A percentile compares a stretch with the other conserved stretches of the same genome.
phyloP scores from a whole-genome alignment of 2,329 filamentous ascomycete species.

The Paramyrothecium sp. region DNA sequence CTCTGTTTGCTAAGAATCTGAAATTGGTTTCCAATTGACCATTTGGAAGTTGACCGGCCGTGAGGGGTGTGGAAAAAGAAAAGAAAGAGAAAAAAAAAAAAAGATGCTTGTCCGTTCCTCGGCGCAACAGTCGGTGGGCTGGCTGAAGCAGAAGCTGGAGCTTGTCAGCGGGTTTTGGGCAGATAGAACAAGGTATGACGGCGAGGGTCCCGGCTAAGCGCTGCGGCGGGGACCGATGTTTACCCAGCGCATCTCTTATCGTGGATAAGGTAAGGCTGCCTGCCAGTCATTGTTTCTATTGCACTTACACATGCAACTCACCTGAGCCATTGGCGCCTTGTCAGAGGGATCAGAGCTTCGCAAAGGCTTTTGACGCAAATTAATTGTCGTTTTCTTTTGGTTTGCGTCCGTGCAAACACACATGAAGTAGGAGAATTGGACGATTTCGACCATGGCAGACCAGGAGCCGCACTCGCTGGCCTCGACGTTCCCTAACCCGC shows the following conservation, averaged over 20 bases:
- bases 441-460: slow-evolving; percentile 52
- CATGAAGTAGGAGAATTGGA: slow-evolving; percentile 6
- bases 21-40: background rate
- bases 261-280: background rate
- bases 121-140: background rate
- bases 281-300: background rate
- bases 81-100: background rate
- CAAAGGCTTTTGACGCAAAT: too few relatives aligned
- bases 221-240: slow-evolving; percentile 7
- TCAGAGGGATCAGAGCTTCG: background rate
- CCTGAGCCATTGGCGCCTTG: background rate
- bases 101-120: background rate
- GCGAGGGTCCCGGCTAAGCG: background rate
- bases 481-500: slow-evolving; percentile 80
- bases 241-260: slow-evolving; percentile 13
- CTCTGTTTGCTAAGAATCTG: too few relatives aligned
- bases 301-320: background rate
- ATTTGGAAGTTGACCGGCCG: background rate
- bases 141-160: background rate
- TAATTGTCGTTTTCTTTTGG: too few relatives aligned
- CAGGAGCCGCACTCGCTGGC: slow-evolving; percentile 48
- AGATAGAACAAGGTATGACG: background rate
- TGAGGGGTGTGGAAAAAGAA: background rate
- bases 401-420: too few relatives aligned
- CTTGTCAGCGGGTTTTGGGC: background rate